Percentiles rank a stretch among this genome's conserved stretches.
These are phyloP conservation scores for Phytophthora aleatoria DNA, from an alignment of 352 stramenopile species.

Conservation along the genomic window DNA sequence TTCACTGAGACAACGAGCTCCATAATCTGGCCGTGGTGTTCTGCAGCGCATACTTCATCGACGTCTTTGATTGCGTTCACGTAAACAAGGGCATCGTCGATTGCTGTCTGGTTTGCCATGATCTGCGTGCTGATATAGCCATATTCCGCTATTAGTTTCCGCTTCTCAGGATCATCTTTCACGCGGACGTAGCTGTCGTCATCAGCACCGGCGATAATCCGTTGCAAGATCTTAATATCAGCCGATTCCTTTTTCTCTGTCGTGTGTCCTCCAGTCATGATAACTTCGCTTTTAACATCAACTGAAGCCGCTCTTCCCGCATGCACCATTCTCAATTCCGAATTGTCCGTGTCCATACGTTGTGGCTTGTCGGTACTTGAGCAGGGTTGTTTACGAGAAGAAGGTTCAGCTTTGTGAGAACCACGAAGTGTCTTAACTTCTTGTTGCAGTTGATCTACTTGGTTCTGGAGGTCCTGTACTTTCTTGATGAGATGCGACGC, in stretches of 20 bases:
- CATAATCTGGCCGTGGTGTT: constrained; percentile 2
- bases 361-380: background rate
- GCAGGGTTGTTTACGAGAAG: background rate
- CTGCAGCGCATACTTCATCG: background rate
- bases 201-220: background rate
- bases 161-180: constrained; percentile 1
- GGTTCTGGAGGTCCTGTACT: background rate
- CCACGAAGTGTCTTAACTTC: background rate
- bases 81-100: background rate
- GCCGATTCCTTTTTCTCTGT: background rate
- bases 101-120: background rate
- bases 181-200: background rate
- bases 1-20: constrained; percentile 1
- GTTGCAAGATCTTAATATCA: background rate
- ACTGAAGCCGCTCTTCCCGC: background rate
- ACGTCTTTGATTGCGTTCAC: constrained; percentile 1
- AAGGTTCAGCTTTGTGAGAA: background rate
- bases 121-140: constrained; percentile 1
- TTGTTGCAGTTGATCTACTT: background rate
- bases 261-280: background rate
- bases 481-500: background rate
- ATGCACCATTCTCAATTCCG: background rate
- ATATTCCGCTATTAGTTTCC: background rate
- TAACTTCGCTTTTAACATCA: background rate
- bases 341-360: background rate